Evolutionary conservation across 2,329 filamentous ascomycete genomes (phyloP), one percentile per base, ranked within the genome.

Genomic region (Thelonectria blattea): DNA sequence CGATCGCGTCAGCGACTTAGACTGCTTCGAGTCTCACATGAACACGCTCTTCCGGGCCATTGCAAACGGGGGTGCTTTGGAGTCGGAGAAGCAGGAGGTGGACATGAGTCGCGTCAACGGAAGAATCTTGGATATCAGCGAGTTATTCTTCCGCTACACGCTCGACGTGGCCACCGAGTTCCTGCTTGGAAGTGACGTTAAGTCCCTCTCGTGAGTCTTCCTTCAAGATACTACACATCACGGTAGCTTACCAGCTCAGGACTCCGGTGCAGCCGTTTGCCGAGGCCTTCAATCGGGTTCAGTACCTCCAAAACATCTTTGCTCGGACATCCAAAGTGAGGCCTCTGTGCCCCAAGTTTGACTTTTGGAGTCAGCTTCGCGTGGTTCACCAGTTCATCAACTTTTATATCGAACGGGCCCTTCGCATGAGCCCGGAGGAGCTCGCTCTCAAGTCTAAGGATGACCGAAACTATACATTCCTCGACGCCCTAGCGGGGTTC

Each of bases 111-210:
- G 80, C 80, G 73, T 88, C 83, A 80, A 88, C 78, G 75, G 91
- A 75, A 80, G 79, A 49, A 81, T 85, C 10, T 27, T 94, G 30
- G 87, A 96, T 68, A 85, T 94, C 9, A 84, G 87, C 65, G 86
- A 93, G 62, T 80, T 96, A 56, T 90, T 97, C 77, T 96, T 92
- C 79, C 84, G 91, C n/a, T 90, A 89, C 71, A 93, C 92, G 0
- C 83, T 97, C 27, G 93, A 97, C 75, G 88, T 91, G 8, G 88
- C 91, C 2, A 97, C 93, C 0, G 91, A 96, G 68, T 97, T 97
- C 73, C 79, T 97, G 27, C 85, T 97, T 2, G 93, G 93, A 3
- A 81, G 88, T 62, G 90, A 90, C 63, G 89, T 93, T 18, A 85
- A 85, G 69, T 85, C 83, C 30, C 75, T 87, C n/a, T 81, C 79